Evolutionary conservation across 768 basidiomycete species (phyloP), one percentile per base, ranked within the genome.

Genomic region (Russula emetica): DNA sequence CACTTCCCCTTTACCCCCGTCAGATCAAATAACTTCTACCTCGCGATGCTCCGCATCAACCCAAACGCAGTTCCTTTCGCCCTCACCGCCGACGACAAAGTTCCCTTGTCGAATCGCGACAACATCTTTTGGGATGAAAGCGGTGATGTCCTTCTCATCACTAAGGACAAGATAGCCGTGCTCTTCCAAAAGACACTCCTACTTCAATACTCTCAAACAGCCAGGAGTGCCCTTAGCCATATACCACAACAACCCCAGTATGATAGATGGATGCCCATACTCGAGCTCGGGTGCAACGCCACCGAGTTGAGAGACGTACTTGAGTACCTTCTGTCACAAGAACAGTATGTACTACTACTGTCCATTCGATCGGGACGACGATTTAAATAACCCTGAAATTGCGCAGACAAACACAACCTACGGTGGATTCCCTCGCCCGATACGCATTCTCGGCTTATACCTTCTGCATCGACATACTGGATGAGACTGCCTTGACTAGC

Each of bases 101-200:
- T 65, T 5, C 63, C 64, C 10, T 26, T 52, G n/a, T 49, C 30
- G 1, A 57, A 61, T n/a, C 59, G 64, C n/a, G 64, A 65, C 26
- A 36, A 49, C 11, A 32, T 8, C 22, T 57, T 56, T 24, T 65
- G 64, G 64, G 64, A 65, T 24, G 64, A 65, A 32, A 16, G 22
- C 24, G 64, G 64, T 16, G 64, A 65, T 47, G 64, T 61, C 34
- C 64, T 65, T 20, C 58, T 65, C 54, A 55, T 65, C 49, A 57
- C 59, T 9, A 65, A 61, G 40, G 64, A 65, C n/a, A 55, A 55
- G 5, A 57, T 45, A 6, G 64, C 55, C 26, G 28, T 61, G 24
- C 44, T 57, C 52, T 49, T 56, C 40, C 60, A 24, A 42, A 65
- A 61, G 59, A 16, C 45, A 6, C 49, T 38, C 59, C 42, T 65